These are phyloP conservation scores for Prunella vulgaris DNA, from an alignment of 257 asterid genomes.

Conservation along the genomic window DNA sequence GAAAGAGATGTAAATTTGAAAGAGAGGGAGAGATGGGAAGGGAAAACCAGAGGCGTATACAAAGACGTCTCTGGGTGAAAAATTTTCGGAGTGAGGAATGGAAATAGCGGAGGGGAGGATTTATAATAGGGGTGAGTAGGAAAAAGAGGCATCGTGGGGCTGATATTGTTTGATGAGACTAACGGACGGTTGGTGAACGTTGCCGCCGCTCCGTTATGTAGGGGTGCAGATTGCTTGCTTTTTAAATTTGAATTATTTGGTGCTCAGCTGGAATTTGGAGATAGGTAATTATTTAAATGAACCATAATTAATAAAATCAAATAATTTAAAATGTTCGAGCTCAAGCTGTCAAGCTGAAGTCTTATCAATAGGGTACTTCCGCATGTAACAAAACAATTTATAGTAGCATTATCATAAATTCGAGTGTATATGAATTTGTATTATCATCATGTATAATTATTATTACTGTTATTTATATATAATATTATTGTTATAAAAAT, in stretches of 20 bases:
- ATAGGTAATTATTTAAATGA: neutral
- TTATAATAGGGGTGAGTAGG: slow-evolving; percentile 7
- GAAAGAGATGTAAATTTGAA: neutral
- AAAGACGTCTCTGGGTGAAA: slow-evolving; percentile 41
- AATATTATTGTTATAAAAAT: too few species aligned
- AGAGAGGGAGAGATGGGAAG: neutral
- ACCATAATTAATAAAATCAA: neutral
- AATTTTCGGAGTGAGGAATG: neutral
- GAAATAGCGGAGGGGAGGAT: neutral
- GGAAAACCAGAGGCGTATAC: slow-evolving; percentile 41
- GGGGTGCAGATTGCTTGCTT: slow-evolving; percentile 1
- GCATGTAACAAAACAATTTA: too few species aligned
- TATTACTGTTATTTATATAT: too few species aligned
- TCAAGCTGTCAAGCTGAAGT: neutral
- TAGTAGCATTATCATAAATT: too few species aligned
- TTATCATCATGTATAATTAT: too few species aligned
- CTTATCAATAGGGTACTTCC: neutral
- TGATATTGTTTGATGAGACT: neutral
- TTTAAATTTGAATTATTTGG: slow-evolving; percentile 12
- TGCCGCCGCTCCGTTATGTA: slow-evolving; percentile 27
- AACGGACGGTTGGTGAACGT: slow-evolving; percentile 28
- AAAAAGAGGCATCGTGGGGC: neutral
- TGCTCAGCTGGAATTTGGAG: neutral
- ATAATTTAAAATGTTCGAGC: neutral
- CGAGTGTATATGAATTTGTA: too few species aligned